Evolutionary conservation across 2,329 filamentous ascomycete genomes (phyloP), one percentile per base, ranked within the genome.

Genomic region (Saccharata proteae): DNA sequence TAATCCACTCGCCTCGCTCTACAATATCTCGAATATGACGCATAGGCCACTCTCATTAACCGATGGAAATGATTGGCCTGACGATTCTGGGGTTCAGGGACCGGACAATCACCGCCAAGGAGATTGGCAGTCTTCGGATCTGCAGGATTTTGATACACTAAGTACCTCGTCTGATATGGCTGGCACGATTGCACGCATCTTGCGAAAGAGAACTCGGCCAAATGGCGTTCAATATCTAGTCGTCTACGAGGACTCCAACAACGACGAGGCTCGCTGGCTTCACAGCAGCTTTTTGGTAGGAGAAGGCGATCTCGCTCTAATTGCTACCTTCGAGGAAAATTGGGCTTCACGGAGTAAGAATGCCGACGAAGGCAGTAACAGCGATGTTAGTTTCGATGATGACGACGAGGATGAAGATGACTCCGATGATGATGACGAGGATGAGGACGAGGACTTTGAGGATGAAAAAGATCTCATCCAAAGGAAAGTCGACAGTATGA

Each of bases 181-280:
- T 30, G 59, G 57, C 15, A 50, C 48, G 5, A 47, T 70, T 5
- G 47, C 51, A 19, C 52, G 48, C 5, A 52, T 71, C 10, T 39
- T 69, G 3, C 53, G 58, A 6, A 65, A 60, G 38, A 57, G 67
- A 26, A 49, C 53, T 14, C 57, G 63, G 24, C 47, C 51, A 13
- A 53, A 45, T 25, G 65, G 65, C 16, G 26, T 58, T 3, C 65
- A 69, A 36, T 71, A 70, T 42, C 58, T 71, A 17, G 58, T 69
- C n/a, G 58, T 64, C 18, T 64, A 61, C 42, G 46, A 59, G 38
- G 55, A 57, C 19, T 52, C 57, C 8, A 49, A 49, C 8, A 40
- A 49, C 2, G 62, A 67, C 38, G 61, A 69, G 36, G 62, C 65
- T 17, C 57, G 57, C 33, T 71, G 67, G 67, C 49, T 69, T 18